Conservation (phyloP, 176 grass and related monocot species). For the Eleusine coracana region DNA sequence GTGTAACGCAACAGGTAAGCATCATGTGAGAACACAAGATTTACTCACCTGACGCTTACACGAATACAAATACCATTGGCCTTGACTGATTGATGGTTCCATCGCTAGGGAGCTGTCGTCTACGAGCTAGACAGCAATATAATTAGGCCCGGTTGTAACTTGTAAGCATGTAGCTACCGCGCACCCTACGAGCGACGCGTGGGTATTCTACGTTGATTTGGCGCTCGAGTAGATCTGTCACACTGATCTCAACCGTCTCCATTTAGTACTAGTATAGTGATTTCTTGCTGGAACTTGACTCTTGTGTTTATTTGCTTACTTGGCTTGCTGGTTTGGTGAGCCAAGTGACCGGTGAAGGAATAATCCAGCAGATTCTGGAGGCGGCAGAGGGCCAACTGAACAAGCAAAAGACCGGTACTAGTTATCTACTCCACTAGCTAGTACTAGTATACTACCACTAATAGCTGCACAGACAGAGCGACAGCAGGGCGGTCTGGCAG, state of each 20-base stretch:
- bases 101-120: no score
- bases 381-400: not conserved
- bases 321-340: constrained; percentile 3
- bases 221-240: not conserved
- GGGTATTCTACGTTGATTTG: not conserved
- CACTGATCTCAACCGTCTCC: no score
- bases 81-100: no score
- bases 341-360: not conserved
- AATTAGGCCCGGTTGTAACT: not conserved
- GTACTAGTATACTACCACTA: no score
- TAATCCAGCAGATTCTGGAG: not conserved
- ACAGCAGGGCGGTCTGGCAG: no score
- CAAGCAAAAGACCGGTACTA: constrained; percentile 23
- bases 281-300: constrained; percentile 20
- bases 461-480: no score
- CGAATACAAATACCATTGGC: no score
- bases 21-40: not conserved
- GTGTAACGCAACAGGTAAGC: no score
- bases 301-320: not conserved
- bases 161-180: not conserved
- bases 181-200: not conserved
- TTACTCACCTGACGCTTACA: no score
- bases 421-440: no score
- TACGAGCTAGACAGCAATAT: no score
- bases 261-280: not conserved